A percentile compares a stretch with the other conserved stretches of the same genome.
phyloP scores from a whole-genome alignment of 177 flowering plant genomes.

The Vitis hybrid region DNA sequence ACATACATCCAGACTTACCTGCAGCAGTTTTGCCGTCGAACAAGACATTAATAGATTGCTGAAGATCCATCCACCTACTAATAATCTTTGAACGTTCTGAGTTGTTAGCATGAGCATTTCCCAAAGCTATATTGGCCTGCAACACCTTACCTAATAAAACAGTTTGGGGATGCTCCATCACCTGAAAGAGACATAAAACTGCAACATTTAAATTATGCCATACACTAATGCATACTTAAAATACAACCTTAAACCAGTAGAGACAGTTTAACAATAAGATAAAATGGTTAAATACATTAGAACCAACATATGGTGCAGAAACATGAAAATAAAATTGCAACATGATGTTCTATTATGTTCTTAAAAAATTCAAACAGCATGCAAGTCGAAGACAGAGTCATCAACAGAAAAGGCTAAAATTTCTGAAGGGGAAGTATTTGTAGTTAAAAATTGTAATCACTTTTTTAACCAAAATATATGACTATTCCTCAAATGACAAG shows the following conservation, averaged over 20 bases:
- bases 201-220: neutral
- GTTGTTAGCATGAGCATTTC: constrained; percentile 46
- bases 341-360: too few relatives aligned
- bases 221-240: neutral
- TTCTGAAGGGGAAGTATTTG: too few relatives aligned
- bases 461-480: too few relatives aligned
- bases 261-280: neutral
- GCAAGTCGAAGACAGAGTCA: too few relatives aligned
- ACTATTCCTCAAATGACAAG: too few relatives aligned
- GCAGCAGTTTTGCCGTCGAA: constrained; percentile 64
- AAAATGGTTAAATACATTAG: neutral
- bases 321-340: too few relatives aligned
- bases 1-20: constrained; percentile 27
- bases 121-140: constrained; percentile 48
- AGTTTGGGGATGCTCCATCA: constrained; percentile 85
- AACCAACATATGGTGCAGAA: neutral
- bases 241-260: neutral
- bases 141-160: constrained; percentile 56
- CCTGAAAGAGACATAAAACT: constrained; percentile 34
- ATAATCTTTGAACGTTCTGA: constrained; percentile 31
- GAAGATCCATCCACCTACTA: constrained; percentile 70
- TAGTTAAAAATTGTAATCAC: too few relatives aligned
- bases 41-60: constrained; percentile 59
- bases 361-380: too few relatives aligned
- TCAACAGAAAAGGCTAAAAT: too few relatives aligned